Conservation (phyloP, 192 early-diverging fungal species). For the Funneliformis geosporum region DNA sequence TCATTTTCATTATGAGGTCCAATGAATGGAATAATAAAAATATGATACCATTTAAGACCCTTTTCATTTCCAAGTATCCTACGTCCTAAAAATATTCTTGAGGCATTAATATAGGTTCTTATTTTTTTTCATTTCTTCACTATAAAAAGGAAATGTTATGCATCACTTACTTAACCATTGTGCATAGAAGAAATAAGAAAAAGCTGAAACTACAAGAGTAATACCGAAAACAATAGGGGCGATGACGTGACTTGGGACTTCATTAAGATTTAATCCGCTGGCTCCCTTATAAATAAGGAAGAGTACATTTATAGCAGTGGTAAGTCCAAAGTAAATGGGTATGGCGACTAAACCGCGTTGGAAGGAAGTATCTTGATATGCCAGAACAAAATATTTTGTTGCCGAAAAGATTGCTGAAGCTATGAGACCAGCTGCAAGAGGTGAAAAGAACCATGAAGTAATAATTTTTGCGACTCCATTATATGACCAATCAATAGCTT, state of each 20-base stretch:
- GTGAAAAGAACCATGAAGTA: slow-evolving; percentile 72
- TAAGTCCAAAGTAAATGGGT: slow-evolving; percentile 74
- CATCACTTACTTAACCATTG: slow-evolving; percentile 51
- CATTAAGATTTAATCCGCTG: slow-evolving; percentile 48
- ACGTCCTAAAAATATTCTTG: slow-evolving; percentile 38
- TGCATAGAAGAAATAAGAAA: slow-evolving; percentile 64
- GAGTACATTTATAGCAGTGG: slow-evolving; percentile 63
- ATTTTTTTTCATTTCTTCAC: not conserved
- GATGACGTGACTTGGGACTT: slow-evolving; percentile 48
- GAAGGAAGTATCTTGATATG: slow-evolving; percentile 56
- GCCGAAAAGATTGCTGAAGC: slow-evolving; percentile 65
- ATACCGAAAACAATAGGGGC: slow-evolving; percentile 68
- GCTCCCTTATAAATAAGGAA: slow-evolving; percentile 76
- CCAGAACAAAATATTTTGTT: slow-evolving; percentile 66
- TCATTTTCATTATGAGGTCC: slow-evolving; percentile 10
- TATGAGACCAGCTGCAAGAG: slow-evolving; percentile 63
- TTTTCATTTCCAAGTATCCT: slow-evolving; percentile 62
- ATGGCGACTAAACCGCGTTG: slow-evolving; percentile 65
- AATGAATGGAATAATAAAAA: slow-evolving; percentile 62
- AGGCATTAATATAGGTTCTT: not conserved
- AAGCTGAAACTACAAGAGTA: slow-evolving; percentile 52
- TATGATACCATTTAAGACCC: slow-evolving; percentile 71
- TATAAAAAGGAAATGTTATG: not conserved
- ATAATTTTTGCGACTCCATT: slow-evolving; percentile 29
- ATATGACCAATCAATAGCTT: slow-evolving; percentile 61